phyloP scores from a whole-genome alignment of 768 basidiomycete species.

The Hypholoma fasciculare region DNA sequence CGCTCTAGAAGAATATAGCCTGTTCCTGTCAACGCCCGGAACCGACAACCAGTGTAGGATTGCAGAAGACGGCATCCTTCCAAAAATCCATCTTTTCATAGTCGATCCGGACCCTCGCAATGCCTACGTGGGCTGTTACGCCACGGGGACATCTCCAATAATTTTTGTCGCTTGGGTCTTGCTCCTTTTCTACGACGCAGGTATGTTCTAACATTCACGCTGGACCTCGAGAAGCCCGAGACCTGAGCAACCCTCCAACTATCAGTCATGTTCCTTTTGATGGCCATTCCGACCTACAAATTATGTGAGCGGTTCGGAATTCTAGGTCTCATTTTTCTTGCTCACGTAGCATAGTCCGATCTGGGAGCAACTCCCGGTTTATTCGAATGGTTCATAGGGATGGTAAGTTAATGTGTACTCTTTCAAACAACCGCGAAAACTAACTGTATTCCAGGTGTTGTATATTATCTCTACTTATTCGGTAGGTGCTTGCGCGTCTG shows the following conservation, averaged over 20 bases:
- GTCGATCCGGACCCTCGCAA: constrained; percentile 16
- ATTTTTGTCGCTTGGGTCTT: constrained; percentile 18
- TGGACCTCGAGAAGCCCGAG: background rate
- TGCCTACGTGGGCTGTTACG: constrained; percentile 18
- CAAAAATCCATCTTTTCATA: background rate
- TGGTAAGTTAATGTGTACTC: constrained; percentile 10
- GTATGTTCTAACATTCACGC: background rate
- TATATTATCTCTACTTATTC: constrained; percentile 23
- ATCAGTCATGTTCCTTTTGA: constrained; percentile 17
- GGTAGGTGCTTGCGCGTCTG: constrained; percentile 4
- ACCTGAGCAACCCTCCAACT: background rate
- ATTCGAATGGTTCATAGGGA: constrained; percentile 13
- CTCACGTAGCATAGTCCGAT: background rate
- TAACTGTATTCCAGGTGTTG: constrained; percentile 9
- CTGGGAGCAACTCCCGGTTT: constrained; percentile 12
- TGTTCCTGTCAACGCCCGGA: too few relatives aligned
- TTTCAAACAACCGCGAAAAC: background rate
- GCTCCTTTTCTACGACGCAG: constrained; percentile 16
- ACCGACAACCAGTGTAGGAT: too few relatives aligned
- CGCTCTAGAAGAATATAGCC: too few relatives aligned
- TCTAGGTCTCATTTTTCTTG: too few relatives aligned
- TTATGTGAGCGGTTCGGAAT: constrained; percentile 9
- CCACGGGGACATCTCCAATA: constrained; percentile 14
- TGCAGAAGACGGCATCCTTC: too few relatives aligned
- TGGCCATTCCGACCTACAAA: constrained; percentile 14